Evolutionary conservation across 1,139 yeast genomes (phyloP), one percentile per base, ranked within the genome.

Genomic region (Diutina catenulata): DNA sequence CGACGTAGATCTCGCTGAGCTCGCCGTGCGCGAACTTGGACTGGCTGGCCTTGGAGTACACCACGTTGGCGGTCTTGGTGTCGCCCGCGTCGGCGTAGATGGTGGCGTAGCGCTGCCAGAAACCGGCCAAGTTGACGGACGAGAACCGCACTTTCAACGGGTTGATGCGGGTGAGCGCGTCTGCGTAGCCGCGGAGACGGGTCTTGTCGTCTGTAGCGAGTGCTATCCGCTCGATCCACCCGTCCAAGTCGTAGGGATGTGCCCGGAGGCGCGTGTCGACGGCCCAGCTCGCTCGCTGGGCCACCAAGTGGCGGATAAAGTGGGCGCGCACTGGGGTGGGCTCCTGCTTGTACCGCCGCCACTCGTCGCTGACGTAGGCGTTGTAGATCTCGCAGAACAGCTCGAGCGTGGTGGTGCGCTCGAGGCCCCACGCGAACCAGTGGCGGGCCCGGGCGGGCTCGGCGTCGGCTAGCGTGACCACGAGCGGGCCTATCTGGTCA

Each of bases 41-140:
- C 39, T 76, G 74, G 1, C 75, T 62, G 0, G 93, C 80, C 42
- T 78, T 79, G 29, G 75, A 72, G 41, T 69, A 72, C 11, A 87
- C 71, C 11, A 70, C 61, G 44, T 81, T 60, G 0, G 93, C 86
- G 0, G 86, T 74, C 26, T 65, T 68, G 25, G 68, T 53, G 47
- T 82, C 83, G 1, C 62, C 59, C 37, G 66, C 61, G 1, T 61
- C 56, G 38, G 79, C 75, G 54, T 84, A 87, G 2, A 81, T 56
- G 19, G 60, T 57, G 1, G 94, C 82, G 54, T 83, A 87, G 10
- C 64, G 59, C 9, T 72, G 60, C 95, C 96, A 88, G 9, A 87
- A 51, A 28, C 68, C 56, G 0, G 75, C 67, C 8, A 80, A 52
- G 1, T 68, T 38, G 53, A 62, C 33, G 40, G 59, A 14, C 9